Conservation (phyloP, 345 rosid species). For the Linum trigynum region DNA sequence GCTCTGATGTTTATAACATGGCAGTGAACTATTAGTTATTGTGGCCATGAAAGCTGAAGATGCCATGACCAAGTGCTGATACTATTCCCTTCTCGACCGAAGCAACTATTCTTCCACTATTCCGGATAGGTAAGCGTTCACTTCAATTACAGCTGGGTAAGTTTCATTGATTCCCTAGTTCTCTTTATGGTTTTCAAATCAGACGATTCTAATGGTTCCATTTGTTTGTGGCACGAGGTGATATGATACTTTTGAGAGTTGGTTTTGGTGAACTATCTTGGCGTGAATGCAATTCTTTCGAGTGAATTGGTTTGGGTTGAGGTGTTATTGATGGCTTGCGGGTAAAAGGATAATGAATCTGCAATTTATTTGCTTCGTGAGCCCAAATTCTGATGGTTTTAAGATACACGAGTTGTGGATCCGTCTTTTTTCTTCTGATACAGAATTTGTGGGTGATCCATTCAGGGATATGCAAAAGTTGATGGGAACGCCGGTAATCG, state of each 20-base stretch:
- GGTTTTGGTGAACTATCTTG: slow-evolving; percentile 15
- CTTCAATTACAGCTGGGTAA: too few relatives aligned
- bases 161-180: not conserved
- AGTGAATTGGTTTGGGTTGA: not conserved
- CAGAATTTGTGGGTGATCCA: too few relatives aligned
- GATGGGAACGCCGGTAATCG: too few relatives aligned
- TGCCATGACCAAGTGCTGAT: slow-evolving; percentile 30
- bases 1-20: too few relatives aligned
- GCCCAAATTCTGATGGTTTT: too few relatives aligned
- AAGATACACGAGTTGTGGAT: too few relatives aligned
- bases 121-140: slow-evolving; percentile 18
- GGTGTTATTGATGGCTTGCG: not conserved
- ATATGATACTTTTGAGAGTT: slow-evolving; percentile 10
- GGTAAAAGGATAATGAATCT: too few relatives aligned
- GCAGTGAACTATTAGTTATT: too few relatives aligned
- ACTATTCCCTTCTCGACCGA: not conserved
- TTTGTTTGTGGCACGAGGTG: slow-evolving; percentile 19
- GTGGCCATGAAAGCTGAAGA: slow-evolving; percentile 31
- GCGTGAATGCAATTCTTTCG: not conserved
- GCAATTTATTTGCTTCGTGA: too few relatives aligned
- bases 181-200: too few relatives aligned
- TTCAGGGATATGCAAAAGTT: too few relatives aligned
- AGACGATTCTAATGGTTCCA: slow-evolving; percentile 8
- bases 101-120: slow-evolving; percentile 1
- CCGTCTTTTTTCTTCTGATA: too few relatives aligned